Base-by-base conservation (phyloP, 495 filamentous ascomycete genomes). In the Penicillium malachiteum region DNA sequence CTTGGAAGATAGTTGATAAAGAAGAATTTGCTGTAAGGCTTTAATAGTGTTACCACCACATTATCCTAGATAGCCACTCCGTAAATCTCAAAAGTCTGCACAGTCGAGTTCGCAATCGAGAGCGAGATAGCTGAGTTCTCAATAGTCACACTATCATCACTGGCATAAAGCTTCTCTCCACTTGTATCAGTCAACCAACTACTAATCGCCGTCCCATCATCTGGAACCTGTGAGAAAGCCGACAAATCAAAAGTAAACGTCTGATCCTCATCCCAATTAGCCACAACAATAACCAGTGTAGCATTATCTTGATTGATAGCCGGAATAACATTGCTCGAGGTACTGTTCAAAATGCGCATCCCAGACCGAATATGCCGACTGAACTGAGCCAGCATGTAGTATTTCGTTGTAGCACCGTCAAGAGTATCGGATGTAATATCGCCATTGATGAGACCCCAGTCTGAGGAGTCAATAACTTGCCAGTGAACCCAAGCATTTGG, bases 401-500 rank as follows among this genome's bases (percentile, higher is more conserved):
- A 58, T 14, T 58, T 58, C 16, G 42, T 37, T 10, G 50, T 58
- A 2, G 51, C 56, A 12, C 38, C 50, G 21, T 38, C 17, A 12
- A 58, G 51, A 3, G 56, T 50, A 11, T 34, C 13, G 8, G 51
- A 13, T 14, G 51, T 26, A 8, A 54, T 58, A 16, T 50, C 33
- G 13, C 50, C 56, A 45, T 44, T 18, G 26, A 58, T 58, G 6
- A 58, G 41, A 17, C 56, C 56, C 56, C 56, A 58, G 14, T 42
- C 51, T 10, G 43, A 46, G 33, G 38, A 37, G 21, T 58, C 56
- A 10, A 58, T 40, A 3, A 41, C 46, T 30, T 58, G 56, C 56
- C 56, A 58, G 26, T 58, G 46, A 4, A 58, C 56, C 56, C 56
- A 58, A 10, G 56, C 56, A 30, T 52, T 53, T 1, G 56, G 56